Base-by-base conservation (phyloP, 2,329 filamentous ascomycete species). In the Leptodontidium sp. region DNA sequence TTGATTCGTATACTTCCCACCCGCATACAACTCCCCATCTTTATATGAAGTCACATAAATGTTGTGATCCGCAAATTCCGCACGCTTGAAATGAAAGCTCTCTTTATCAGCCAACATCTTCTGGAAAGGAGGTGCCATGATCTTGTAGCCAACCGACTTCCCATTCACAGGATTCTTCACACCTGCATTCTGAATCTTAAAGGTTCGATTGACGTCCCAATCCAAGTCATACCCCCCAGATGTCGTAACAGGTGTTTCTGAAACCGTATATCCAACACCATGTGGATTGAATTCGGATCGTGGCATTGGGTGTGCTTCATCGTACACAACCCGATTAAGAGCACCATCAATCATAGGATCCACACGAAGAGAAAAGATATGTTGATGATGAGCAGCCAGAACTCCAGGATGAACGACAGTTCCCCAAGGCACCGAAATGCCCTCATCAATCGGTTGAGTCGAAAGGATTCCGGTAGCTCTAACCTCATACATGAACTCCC, bases 311-410 rank as follows among this genome's bases (percentile, higher is more conserved):
- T 88, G 84, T 2, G 86, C 86, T 74, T 89, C 87, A 67, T 86
- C 82, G 75, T 90, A 86, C 66, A 86, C 82, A 35, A 88, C 78
- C 0, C 84, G 80, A 75, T 89, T 88, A 29, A 81, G 79, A 69
- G 84, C 83, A 0, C 88, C 88, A 68, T 87, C 87, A 61, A 89
- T 81, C 71, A 86, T 86, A n/a, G 88, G 88, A 75, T 90, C 88
- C 14, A 90, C 81, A 9, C 88, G 85, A 5, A 90, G 82, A 3
- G 86, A 89, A 81, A 94, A 93, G 78, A 93, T 91, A 79, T 94
- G 92, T 77, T 94, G 91, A 75, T 94, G 91, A 79, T 91, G 88
- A 0, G 84, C 82, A 2, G 90, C 91, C 43, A 93, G 85, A 17
- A 91, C 90, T 53, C 90, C 89, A 0, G 90, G 89, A 68, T 90